Conservation (phyloP, 306 rosid species). For the Prinsepia uniflora region DNA sequence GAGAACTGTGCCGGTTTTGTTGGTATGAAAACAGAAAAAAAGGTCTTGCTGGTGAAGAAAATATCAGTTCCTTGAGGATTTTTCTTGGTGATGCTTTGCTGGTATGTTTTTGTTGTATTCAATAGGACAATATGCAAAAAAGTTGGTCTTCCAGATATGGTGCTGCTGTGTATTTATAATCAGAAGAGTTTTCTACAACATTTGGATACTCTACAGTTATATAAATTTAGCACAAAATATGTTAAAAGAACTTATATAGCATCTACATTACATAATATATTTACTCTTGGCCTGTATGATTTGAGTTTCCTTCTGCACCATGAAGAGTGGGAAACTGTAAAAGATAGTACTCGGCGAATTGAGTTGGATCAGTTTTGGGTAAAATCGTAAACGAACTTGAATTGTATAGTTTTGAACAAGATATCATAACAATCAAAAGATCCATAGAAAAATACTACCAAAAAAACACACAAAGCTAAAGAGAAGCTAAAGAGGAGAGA, state of each 20-base stretch:
- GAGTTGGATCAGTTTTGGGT: no score
- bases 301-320: no score
- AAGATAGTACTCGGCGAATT: no score
- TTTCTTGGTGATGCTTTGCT: background rate
- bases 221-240: background rate
- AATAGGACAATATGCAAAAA: background rate
- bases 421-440: background rate
- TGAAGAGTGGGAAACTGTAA: no score
- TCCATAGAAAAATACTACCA: background rate
- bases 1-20: constrained; percentile 11
- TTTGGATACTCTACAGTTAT: no score
- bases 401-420: background rate
- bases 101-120: constrained; percentile 8
- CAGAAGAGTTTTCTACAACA: background rate
- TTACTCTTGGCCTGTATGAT: no score
- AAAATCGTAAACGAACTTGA: no score
- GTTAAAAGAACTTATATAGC: no score
- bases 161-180: background rate
- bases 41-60: constrained; percentile 55
- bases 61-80: constrained; percentile 32
- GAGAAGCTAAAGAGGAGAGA: background rate
- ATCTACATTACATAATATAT: no score
- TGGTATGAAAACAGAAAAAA: constrained; percentile 44
- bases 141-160: background rate
- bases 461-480: no score